Evolutionary conservation across 2,329 filamentous ascomycete genomes (phyloP).

Genomic region (Beauveria sp.): DNA sequence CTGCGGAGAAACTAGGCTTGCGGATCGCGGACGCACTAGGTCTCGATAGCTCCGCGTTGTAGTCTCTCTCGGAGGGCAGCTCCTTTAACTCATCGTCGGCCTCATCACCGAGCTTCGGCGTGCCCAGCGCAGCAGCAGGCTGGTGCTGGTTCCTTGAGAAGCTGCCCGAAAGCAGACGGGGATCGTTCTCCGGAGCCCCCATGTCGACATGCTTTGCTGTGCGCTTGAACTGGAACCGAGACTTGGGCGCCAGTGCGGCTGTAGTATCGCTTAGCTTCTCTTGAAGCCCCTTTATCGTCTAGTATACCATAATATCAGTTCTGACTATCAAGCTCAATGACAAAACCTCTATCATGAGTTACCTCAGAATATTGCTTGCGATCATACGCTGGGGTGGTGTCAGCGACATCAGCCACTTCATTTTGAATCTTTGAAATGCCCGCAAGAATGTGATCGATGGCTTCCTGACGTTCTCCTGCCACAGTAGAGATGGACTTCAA

Average conservation of each 20-base stretch:
- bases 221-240: constrained; percentile 73
- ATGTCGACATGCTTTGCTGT: constrained; percentile 32
- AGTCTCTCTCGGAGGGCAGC: constrained; percentile 29
- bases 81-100: constrained; percentile 18
- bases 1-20: constrained; percentile 56
- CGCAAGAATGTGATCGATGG: constrained; percentile 71
- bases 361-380: constrained; percentile 80
- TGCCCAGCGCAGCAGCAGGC: constrained; percentile 1
- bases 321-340: neutral
- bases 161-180: constrained; percentile 32
- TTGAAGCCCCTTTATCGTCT: constrained; percentile 73
- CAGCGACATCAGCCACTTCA: constrained; percentile 75
- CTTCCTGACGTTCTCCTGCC: constrained; percentile 69
- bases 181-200: constrained; percentile 35
- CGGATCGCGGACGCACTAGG: constrained; percentile 36
- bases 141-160: constrained; percentile 21
- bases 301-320: constrained; percentile 1
- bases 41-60: constrained; percentile 48
- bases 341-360: constrained; percentile 12
- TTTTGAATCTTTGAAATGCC: constrained; percentile 74
- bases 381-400: constrained; percentile 81
- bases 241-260: constrained; percentile 60
- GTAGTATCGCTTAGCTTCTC: constrained; percentile 69
- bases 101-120: constrained; percentile 7
- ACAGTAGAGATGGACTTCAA: constrained; percentile 55